A percentile compares a stretch with the other conserved stretches of the same genome.
These are phyloP conservation scores for Glomus cerebriforme DNA, from an alignment of 192 early-diverging fungal genomes.

Conservation along the genomic window DNA sequence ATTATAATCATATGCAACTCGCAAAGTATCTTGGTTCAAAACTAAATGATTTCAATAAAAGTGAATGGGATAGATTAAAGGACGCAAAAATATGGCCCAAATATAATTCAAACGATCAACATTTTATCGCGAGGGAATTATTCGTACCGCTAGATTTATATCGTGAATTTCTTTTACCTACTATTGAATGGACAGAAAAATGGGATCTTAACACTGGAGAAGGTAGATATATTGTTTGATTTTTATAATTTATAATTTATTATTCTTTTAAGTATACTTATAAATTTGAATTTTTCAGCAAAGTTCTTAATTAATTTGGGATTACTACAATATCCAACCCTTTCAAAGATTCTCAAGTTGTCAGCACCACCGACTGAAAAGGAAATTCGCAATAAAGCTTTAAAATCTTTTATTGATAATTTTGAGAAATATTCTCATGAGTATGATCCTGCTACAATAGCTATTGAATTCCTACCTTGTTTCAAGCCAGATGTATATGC, in stretches of 20 bases:
- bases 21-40: conserved; percentile 78
- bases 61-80: conserved; percentile 59
- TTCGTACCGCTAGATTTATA: conserved; percentile 65
- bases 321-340: conserved; percentile 46
- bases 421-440: conserved; percentile 52
- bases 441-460: conserved; percentile 53
- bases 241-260: too few species aligned
- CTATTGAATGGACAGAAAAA: conserved; percentile 67
- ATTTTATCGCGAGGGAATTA: conserved; percentile 64
- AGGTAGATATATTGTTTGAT: too few species aligned
- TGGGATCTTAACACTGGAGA: too few species aligned
- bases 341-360: conserved; percentile 42
- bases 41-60: conserved; percentile 52
- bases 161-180: conserved; percentile 58
- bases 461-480: conserved; percentile 65
- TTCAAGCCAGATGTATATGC: conserved; percentile 42
- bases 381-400: conserved; percentile 48
- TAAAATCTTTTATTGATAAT: conserved; percentile 75
- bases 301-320: conserved; percentile 55
- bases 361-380: conserved; percentile 37
- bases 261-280: conserved; percentile 2
- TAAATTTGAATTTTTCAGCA: conserved; percentile 46
- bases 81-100: background rate
- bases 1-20: conserved; percentile 81
- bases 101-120: conserved; percentile 29